Evolutionary conservation across 1,284 basidiomycete species (phyloP).

Genomic region (Cystobasidium slooffiae): DNA sequence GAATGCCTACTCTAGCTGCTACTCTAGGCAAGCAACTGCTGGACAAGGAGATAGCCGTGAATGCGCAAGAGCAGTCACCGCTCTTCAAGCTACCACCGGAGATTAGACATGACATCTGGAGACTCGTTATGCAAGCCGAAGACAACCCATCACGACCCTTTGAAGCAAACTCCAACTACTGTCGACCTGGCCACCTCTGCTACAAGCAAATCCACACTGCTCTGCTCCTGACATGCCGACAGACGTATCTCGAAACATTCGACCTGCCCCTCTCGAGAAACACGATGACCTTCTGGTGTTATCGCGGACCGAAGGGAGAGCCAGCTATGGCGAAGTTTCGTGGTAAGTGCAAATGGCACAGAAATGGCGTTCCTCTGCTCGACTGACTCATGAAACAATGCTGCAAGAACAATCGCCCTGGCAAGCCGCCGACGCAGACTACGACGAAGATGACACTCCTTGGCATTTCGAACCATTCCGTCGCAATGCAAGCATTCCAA

Average conservation of each 20-base stretch:
- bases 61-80: slow-evolving; percentile 25
- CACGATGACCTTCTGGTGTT: slow-evolving; percentile 34
- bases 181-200: slow-evolving; percentile 16
- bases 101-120: slow-evolving; percentile 21
- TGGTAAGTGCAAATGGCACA: background rate
- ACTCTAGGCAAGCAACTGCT: background rate
- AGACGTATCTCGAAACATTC: slow-evolving; percentile 24
- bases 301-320: slow-evolving; percentile 37
- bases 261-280: slow-evolving; percentile 36
- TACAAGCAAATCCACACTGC: slow-evolving; percentile 23
- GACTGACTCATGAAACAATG: background rate
- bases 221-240: slow-evolving; percentile 28
- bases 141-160: slow-evolving; percentile 22
- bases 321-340: slow-evolving; percentile 11
- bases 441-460: slow-evolving; percentile 41
- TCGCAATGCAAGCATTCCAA: slow-evolving; percentile 29
- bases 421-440: slow-evolving; percentile 17
- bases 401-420: background rate
- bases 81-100: slow-evolving; percentile 42
- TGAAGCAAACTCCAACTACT: slow-evolving; percentile 32
- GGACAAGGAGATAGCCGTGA: background rate
- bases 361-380: background rate
- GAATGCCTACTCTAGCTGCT: slow-evolving; percentile 10
- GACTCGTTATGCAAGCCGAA: slow-evolving; percentile 20
- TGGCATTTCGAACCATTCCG: slow-evolving; percentile 41